Base-by-base conservation (phyloP, 345 rosid genomes). In the Anastatica hierochuntica region DNA sequence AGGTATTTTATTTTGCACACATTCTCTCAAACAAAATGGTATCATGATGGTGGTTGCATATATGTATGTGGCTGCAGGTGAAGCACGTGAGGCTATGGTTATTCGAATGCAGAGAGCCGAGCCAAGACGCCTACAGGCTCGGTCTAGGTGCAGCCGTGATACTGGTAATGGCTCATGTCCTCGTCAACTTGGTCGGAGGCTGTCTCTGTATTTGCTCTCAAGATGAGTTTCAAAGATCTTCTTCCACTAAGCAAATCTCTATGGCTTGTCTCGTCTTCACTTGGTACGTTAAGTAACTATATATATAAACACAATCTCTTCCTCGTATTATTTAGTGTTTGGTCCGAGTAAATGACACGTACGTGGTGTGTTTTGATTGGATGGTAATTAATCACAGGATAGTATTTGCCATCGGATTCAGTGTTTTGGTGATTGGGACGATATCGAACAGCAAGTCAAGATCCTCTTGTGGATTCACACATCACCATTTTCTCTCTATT, bases 31-130 rank as follows among this genome's bases (percentile, higher is more conserved):
- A 33, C 8, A 15, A 31, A 3, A 31, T 20, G 0, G 14, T 13
- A 2, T 14, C 7, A 50, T 59, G 14, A 27, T 49, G n/a, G 42
- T 49, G 33, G 49, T 38, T 45, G 0, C 10, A 7, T 24, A 24
- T 24, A 29, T 29, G 33, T 4, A 4, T 45, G 33, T 51, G 55
- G 9, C 20, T 20, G 39, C 56, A 88, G 97, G 97, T 74, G 61
- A 87, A 75, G 71, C 96, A 90, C 62, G 40, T 84, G 74, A 76
- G 82, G 76, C 60, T 90, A 8, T 87, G 83, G 90, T 56, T 90
- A 62, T 90, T 84, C 49, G 96, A 90, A 71, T 90, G 96, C 51
- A 79, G 74, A 72, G 82, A 87, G 4, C 96, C 96, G 15, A 90
- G 96, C 74, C 82, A 72, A 5, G 88, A 63, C 16, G 96, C 96